Evolutionary conservation across 495 filamentous ascomycete genomes (phyloP).

Genomic region (Annulohypoxylon bovei): DNA sequence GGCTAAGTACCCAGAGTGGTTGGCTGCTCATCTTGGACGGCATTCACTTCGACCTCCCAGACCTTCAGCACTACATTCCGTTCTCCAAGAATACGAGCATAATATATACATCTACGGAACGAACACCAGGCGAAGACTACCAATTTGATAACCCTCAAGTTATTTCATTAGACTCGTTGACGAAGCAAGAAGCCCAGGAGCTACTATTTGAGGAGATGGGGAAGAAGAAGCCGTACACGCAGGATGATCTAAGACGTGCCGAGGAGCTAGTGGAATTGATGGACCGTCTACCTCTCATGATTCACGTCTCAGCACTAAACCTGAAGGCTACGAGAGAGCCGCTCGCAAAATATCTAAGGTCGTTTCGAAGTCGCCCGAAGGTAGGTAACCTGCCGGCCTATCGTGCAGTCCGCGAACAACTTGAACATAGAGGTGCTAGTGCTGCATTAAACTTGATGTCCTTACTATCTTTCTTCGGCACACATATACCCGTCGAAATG

Average conservation of each 20-base stretch:
- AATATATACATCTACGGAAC: conserved; percentile 80
- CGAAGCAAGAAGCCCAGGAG: conserved; percentile 57
- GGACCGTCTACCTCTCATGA: conserved; percentile 78
- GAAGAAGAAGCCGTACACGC: conserved; percentile 66
- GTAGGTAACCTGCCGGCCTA: conserved; percentile 73
- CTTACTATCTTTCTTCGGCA: conserved; percentile 77
- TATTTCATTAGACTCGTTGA: conserved; percentile 68
- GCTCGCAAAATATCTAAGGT: conserved; percentile 73
- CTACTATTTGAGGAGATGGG: conserved; percentile 62
- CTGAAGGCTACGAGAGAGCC: conserved; percentile 77
- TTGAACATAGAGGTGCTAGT: conserved; percentile 65
- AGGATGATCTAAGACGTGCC: conserved; percentile 68
- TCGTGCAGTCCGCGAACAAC: conserved; percentile 73
- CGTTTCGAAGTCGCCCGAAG: conserved; percentile 73
- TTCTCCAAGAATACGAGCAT: conserved; percentile 74
- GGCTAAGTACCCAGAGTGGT: conserved; percentile 74
- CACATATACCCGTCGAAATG: conserved; percentile 80
- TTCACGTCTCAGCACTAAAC: conserved; percentile 79
- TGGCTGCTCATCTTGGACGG: conserved; percentile 86
- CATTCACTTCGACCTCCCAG: conserved; percentile 71
- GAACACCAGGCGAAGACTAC: conserved; percentile 71
- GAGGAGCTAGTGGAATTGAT: conserved; percentile 74
- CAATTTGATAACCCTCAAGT: conserved; percentile 79
- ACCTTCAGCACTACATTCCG: conserved; percentile 73
- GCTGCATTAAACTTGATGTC: conserved; percentile 78